A percentile compares a stretch with the other conserved stretches of the same genome.
Conservation (phyloP, 164 flowering plant species). For the Aristolochia contorta region DNA sequence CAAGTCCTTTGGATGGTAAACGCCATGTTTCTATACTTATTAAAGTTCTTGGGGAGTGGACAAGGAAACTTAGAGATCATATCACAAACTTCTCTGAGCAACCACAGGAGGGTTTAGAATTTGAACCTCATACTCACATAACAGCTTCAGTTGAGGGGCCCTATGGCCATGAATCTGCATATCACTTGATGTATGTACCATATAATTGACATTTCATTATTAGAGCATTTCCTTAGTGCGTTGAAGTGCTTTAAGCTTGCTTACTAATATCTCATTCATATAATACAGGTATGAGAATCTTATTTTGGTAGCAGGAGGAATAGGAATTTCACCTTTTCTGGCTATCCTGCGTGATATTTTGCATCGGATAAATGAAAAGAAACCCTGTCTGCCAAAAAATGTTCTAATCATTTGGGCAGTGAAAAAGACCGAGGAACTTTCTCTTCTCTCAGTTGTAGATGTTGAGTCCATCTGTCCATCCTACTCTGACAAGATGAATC, state of each 20-base stretch:
- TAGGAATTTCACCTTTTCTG: slow-evolving; percentile 89
- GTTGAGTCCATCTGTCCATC: slow-evolving; percentile 52
- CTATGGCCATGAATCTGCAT: slow-evolving; percentile 80
- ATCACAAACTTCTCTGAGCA: slow-evolving; percentile 24
- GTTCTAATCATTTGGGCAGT: slow-evolving; percentile 76
- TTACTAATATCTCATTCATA: neutral
- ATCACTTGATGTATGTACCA: slow-evolving; percentile 58
- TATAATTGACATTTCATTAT: neutral
- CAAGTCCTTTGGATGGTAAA: slow-evolving; percentile 85
- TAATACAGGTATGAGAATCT: slow-evolving; percentile 66
- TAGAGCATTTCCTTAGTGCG: too few relatives aligned
- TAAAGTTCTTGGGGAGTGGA: slow-evolving; percentile 91
- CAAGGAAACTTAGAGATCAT: slow-evolving; percentile 41
- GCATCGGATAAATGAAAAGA: slow-evolving; percentile 44
- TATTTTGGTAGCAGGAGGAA: slow-evolving; percentile 88
- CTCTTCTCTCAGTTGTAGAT: slow-evolving; percentile 50
- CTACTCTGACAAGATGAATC: slow-evolving; percentile 35
- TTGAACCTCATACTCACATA: slow-evolving; percentile 21
- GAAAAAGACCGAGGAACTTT: slow-evolving; percentile 64
- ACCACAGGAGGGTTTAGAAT: slow-evolving; percentile 12
- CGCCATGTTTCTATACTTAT: slow-evolving; percentile 66
- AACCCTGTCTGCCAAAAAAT: slow-evolving; percentile 49
- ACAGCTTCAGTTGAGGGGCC: slow-evolving; percentile 93
- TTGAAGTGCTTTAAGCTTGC: too few relatives aligned
- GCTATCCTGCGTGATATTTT: slow-evolving; percentile 82